Percentiles rank a stretch among this genome's conserved stretches.
These are phyloP conservation scores for Sporothrix luriei DNA, from an alignment of 2,329 filamentous ascomycete genomes.

Conservation along the genomic window DNA sequence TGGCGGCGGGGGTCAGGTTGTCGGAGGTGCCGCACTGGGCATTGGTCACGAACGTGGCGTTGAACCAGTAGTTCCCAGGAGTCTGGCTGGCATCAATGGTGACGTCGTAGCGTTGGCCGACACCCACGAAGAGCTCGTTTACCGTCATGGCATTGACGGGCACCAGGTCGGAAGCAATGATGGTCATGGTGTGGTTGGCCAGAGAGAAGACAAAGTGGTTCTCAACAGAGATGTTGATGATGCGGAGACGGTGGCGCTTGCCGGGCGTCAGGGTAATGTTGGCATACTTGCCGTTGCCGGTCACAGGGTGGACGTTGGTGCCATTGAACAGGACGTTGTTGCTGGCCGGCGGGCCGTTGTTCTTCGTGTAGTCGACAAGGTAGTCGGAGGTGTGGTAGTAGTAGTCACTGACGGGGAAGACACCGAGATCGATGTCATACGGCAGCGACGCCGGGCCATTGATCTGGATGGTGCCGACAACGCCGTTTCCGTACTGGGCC, in stretches of 20 bases:
- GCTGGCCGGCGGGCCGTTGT: constrained; percentile 39
- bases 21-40: constrained; percentile 36
- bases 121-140: constrained; percentile 53
- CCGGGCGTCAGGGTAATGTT: constrained; percentile 47
- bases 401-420: constrained; percentile 58
- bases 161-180: constrained; percentile 57
- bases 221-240: constrained; percentile 56
- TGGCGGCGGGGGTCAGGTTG: constrained; percentile 43
- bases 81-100: constrained; percentile 48
- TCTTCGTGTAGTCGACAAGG: constrained; percentile 43
- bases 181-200: constrained; percentile 52
- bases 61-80: constrained; percentile 42
- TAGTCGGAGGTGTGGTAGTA: constrained; percentile 51
- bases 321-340: constrained; percentile 54
- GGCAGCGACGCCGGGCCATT: constrained; percentile 45
- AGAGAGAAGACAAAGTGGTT: constrained; percentile 55
- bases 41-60: constrained; percentile 37
- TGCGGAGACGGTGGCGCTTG: constrained; percentile 53
- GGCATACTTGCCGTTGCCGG: constrained; percentile 42
- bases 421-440: constrained; percentile 58
- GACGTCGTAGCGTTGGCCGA: constrained; percentile 52
- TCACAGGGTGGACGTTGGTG: constrained; percentile 43
- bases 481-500: constrained; percentile 54
- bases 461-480: constrained; percentile 54
- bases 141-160: constrained; percentile 55